A percentile compares a stretch with the other conserved stretches of the same genome.
Conservation (phyloP, 176 grass and related monocot species). For the Aegilops sharonensis region DNA sequence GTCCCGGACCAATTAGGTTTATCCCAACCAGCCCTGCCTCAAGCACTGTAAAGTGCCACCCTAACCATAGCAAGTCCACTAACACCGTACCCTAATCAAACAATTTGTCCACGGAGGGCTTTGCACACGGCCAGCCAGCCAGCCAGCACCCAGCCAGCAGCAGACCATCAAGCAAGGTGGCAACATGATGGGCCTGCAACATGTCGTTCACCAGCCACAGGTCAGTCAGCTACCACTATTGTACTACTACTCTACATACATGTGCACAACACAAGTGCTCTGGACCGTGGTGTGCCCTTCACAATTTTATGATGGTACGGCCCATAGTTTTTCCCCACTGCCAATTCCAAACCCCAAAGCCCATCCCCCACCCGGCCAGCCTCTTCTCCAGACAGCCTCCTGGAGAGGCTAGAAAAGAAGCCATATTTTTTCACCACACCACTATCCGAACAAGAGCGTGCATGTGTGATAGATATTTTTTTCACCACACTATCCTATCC, state of each 20-base stretch:
- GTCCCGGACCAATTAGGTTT: neutral
- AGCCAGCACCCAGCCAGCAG: neutral
- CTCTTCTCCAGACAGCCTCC: constrained; percentile 49
- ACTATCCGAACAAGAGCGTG: neutral
- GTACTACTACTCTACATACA: too few species aligned
- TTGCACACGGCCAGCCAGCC: neutral
- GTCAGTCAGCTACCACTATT: neutral
- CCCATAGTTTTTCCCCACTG: neutral
- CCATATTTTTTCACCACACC: constrained; percentile 36
- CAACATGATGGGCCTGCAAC: neutral
- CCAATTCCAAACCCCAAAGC: constrained; percentile 38
- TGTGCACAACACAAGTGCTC: neutral
- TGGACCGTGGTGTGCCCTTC: neutral
- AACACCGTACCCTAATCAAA: neutral
- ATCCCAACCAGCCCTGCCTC: neutral
- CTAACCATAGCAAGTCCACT: neutral
- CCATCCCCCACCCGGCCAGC: neutral
- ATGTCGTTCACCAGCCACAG: neutral
- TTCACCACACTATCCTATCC: too few species aligned
- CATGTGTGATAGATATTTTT: too few species aligned
- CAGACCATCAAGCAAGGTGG: neutral
- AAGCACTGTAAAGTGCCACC: neutral
- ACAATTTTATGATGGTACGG: neutral
- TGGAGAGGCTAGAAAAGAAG: constrained; percentile 53
- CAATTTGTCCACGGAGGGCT: too few species aligned